Base-by-base conservation (phyloP, 164 flowering plant genomes). In the grape (Vitis vinifera) region DNA sequence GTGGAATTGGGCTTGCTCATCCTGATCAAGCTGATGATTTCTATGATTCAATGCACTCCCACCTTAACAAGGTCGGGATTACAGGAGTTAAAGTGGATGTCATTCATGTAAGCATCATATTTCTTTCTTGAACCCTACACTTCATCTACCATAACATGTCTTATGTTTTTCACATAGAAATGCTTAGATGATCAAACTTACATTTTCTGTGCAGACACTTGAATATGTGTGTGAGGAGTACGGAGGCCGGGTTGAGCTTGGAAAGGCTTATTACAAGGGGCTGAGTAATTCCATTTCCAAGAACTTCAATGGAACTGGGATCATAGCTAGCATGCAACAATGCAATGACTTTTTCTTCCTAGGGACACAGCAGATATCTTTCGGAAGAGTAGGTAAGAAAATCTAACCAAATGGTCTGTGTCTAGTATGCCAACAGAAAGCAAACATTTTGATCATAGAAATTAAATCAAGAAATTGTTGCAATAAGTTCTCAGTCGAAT, bases 241-340 rank as follows among this genome's bases (percentile, higher is more conserved):
- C 31, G 95, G 95, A 71, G 97, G 97, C 4, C 73, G 98, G 57
- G 95, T 90, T 1, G 92, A 86, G 79, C 90, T 93, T 27, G 92
- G 91, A 19, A 89, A 87, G 80, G 86, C 84, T 16, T 90, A 93
- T 51, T 90, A 91, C 68, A 63, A 86, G 30, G 97, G 97, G 30
- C 65, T 91, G 50, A 68, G 89, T 1, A 77, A 81, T 14, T 93
- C 98, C 9, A 66, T 93, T 10, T 23, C 30, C 10, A 93, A 87
- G 82, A 91, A 93, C 82, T 90, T 93, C 87, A 82, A 86, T 23
- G 97, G 95, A 59, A 85, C 75, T 58, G 97, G 93, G 51, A 75
- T 93, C n/a, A 81, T 93, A 47, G 70, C 97, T 47, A 93, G 98
- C 76, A 93, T 93, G 98, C 91, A 93, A 51, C 98, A 93, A 48